Base-by-base conservation (phyloP, 75 land plant species). In the Ceratopteris richardii region DNA sequence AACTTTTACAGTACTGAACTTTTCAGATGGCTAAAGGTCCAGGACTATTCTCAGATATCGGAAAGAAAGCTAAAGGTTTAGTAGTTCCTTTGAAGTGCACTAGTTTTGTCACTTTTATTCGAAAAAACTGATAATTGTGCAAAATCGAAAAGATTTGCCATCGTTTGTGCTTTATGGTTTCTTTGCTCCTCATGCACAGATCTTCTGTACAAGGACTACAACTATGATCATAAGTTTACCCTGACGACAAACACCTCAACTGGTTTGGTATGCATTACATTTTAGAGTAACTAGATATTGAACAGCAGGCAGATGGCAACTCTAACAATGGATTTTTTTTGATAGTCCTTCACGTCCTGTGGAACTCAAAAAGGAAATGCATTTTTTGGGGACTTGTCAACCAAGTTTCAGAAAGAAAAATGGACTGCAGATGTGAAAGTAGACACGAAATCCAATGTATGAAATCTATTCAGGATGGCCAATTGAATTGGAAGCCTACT, bases 21-120 rank as follows among this genome's bases (percentile, higher is more conserved):
- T 33, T 46, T 46, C 21, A 5, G 25, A 85, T 81, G 88, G 79
- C 44, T 52, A 88, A 85, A 66, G 94, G 82, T 54, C 94, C 94
- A 0, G 94, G 89, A n/a, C 66, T 88, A 29, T 88, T 79, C 71
- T 29, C 89, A 36, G 89, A 85, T 13, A 82, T 88, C 58, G 94
- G 88, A 50, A 88, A 82, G 73, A 79, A 79, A 51, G 68, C 85
- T 24, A 71, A 80, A 81, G 92, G 92, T 82, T 11, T 20, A 25
- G 3, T 43, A 27, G 16, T 29, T 29, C 23, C 55, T 29, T 26
- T 20, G 16, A 4, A 29, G 1, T 25, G 10, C 25, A 0, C 31
- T 24, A 17, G 20, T 25, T 26, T 48, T 46, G 21, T 46, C 48
- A n/a, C 17, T 5, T 46, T 20, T 40, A 14, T 40, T 9, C 14